Evolutionary conservation across 2,329 filamentous ascomycete genomes (phyloP).

Genomic region (Epichloe brachyelytri): DNA sequence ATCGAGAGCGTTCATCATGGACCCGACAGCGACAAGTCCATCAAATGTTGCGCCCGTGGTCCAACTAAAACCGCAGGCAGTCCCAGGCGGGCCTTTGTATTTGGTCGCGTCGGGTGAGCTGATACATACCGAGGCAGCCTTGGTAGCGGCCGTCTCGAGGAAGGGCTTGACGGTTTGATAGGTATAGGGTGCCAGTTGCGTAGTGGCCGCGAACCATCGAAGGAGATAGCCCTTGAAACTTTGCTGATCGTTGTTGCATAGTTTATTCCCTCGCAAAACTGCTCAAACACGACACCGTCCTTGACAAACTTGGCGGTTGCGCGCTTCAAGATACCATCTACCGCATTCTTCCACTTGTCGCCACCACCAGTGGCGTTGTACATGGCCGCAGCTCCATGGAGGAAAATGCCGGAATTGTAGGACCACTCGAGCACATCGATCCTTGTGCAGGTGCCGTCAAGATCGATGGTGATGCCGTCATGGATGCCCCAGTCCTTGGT

Average conservation of each 20-base stretch:
- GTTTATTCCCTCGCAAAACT: conserved; percentile 47
- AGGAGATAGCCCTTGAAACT: conserved; percentile 66
- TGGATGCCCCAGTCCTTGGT: conserved; percentile 39
- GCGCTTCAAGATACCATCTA: conserved; percentile 43
- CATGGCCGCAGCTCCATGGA: conserved; percentile 49
- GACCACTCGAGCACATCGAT: conserved; percentile 51
- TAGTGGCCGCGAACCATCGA: conserved; percentile 49
- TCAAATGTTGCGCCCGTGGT: conserved; percentile 40
- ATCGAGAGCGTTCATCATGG: conserved; percentile 56
- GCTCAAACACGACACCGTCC: conserved; percentile 46
- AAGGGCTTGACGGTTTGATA: conserved; percentile 35
- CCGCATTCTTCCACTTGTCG: conserved; percentile 41
- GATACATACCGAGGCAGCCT: conserved; percentile 38
- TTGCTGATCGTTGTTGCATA: conserved; percentile 59
- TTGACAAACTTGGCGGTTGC: conserved; percentile 41
- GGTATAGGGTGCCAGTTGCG: conserved; percentile 41
- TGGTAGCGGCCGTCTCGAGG: conserved; percentile 36
- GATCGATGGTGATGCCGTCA: conserved; percentile 30
- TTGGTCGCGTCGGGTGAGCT: conserved; percentile 26
- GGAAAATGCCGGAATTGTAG: conserved; percentile 55
- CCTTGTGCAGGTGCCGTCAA: conserved; percentile 32
- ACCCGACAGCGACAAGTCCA: conserved; percentile 47
- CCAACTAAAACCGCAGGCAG: conserved; percentile 59
- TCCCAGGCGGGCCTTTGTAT: conserved; percentile 40
- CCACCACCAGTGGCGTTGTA: conserved; percentile 43